These are phyloP conservation scores for Asterophora lycoperdoides DNA, from an alignment of 768 basidiomycete genomes.

Conservation along the genomic window DNA sequence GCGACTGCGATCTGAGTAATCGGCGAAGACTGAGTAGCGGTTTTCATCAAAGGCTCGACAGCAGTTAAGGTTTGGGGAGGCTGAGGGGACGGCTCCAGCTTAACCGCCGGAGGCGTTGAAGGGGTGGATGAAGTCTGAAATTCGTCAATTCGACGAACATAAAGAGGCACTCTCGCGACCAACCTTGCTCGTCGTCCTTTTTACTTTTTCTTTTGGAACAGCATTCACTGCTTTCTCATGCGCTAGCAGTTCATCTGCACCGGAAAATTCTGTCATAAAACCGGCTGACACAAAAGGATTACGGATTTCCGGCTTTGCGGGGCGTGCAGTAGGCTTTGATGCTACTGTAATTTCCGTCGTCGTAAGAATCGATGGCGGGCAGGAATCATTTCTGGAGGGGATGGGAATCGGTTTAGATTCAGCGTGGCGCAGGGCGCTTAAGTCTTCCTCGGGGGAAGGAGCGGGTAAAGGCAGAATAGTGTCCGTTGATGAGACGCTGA, in stretches of 20 bases:
- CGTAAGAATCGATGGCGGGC: neutral
- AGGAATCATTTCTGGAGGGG: neutral
- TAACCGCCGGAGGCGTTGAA: neutral
- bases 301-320: conserved; percentile 18
- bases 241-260: conserved; percentile 2
- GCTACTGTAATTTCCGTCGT: conserved; percentile 5
- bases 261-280: conserved; percentile 42
- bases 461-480: neutral
- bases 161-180: neutral
- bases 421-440: neutral
- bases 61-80: neutral
- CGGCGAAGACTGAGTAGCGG: no score
- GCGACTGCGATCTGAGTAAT: no score
- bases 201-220: neutral
- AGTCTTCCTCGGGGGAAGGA: neutral
- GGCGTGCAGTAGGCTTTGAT: neutral
- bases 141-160: neutral
- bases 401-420: neutral
- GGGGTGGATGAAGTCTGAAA: neutral
- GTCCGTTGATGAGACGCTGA: neutral
- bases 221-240: neutral
- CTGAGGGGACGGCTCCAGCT: neutral
- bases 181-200: conserved; percentile 1
- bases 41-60: no score
- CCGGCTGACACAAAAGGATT: conserved; percentile 53